These are phyloP conservation scores for Chlamydomonas schloesseri DNA, from an alignment of 139 green algal species.

Conservation along the genomic window DNA sequence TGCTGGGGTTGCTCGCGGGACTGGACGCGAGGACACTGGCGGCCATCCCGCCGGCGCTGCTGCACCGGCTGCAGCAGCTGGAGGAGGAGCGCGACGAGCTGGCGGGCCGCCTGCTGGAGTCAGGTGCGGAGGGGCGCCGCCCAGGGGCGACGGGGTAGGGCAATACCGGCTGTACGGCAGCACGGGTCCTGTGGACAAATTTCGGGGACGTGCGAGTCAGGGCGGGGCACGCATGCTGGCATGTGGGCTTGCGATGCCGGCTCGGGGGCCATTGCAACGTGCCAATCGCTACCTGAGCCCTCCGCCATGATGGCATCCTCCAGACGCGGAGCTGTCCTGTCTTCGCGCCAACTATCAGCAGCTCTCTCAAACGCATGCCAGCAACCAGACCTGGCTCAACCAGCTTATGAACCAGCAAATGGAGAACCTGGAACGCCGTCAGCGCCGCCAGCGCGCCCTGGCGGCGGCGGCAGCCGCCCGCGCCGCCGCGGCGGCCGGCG, in stretches of 20 bases:
- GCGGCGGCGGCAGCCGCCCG: not conserved
- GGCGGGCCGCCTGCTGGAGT: slow-evolving; percentile 25
- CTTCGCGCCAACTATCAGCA: slow-evolving; percentile 14
- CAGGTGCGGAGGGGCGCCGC: not conserved
- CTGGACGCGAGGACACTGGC: not conserved
- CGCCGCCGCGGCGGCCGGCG: not conserved
- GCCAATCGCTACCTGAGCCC: too few species aligned
- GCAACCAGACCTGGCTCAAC: slow-evolving; percentile 38
- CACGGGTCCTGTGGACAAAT: too few species aligned
- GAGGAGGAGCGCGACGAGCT: slow-evolving; percentile 45
- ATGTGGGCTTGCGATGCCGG: too few species aligned
- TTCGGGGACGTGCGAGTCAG: too few species aligned
- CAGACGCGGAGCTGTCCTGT: slow-evolving; percentile 20
- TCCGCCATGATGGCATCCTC: too few species aligned
- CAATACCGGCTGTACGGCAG: too few species aligned
- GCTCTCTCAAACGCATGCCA: slow-evolving; percentile 17
- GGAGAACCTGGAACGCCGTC: not conserved
- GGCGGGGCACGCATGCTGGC: too few species aligned
- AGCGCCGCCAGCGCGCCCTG: not conserved
- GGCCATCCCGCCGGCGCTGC: slow-evolving; percentile 22
- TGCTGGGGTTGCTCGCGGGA: not conserved
- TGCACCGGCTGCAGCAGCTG: slow-evolving; percentile 27
- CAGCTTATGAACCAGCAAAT: slow-evolving; percentile 8
- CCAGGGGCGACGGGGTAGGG: not conserved
- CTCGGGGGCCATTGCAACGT: too few species aligned